A percentile compares a stretch with the other conserved stretches of the same genome.
phyloP scores from a whole-genome alignment of 169 alveolate genomes.

The Hepatocystis sp. region DNA sequence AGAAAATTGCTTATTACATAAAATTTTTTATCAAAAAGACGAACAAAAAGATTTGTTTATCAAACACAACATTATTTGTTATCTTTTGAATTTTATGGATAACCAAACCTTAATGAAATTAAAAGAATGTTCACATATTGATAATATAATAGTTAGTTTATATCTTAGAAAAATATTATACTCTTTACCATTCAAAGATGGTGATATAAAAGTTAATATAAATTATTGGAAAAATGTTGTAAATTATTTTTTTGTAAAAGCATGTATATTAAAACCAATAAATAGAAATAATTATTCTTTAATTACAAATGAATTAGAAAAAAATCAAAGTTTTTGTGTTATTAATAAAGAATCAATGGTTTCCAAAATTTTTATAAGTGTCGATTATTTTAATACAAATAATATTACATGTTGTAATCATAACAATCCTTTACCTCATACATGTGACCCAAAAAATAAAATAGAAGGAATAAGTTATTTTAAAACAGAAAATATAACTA shows the following conservation, averaged over 20 bases:
- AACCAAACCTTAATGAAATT: constrained; percentile 64
- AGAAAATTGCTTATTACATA: constrained; percentile 61
- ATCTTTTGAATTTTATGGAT: constrained; percentile 58
- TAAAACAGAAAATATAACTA: constrained; percentile 74
- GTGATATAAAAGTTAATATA: constrained; percentile 77
- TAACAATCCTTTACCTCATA: constrained; percentile 82
- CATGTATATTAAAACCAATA: constrained; percentile 80
- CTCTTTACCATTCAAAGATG: constrained; percentile 78
- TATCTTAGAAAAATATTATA: constrained; percentile 80
- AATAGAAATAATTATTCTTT: constrained; percentile 76
- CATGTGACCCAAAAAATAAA: constrained; percentile 77
- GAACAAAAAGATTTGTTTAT: constrained; percentile 27
- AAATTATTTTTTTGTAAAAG: constrained; percentile 77
- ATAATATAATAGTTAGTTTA: constrained; percentile 76
- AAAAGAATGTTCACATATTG: constrained; percentile 72
- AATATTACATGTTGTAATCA: constrained; percentile 81
- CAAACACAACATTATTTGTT: constrained; percentile 68
- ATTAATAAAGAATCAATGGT: constrained; percentile 78
- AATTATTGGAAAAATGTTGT: constrained; percentile 81
- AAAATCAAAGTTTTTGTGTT: constrained; percentile 80
- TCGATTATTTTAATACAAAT: constrained; percentile 81
- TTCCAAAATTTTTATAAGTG: constrained; percentile 77
- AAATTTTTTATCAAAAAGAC: constrained; percentile 20
- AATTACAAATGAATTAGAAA: constrained; percentile 68
- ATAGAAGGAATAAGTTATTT: constrained; percentile 77